phyloP scores from a whole-genome alignment of 169 alveolate genomes.

The Plasmodium yoelii region DNA sequence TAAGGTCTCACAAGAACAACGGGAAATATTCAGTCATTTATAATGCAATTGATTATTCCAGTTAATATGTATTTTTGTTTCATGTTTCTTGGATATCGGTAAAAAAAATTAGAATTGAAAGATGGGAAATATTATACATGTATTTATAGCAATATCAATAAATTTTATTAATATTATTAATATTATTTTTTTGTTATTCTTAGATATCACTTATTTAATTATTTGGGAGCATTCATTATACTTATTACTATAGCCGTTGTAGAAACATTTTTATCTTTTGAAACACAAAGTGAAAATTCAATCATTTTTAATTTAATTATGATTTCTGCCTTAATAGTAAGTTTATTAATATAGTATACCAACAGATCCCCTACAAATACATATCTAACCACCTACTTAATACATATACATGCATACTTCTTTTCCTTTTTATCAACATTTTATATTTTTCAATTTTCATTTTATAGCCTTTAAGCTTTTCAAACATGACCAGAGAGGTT shows the following conservation, averaged over 20 bases:
- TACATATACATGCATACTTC: neutral
- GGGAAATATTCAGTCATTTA: slow-evolving; percentile 65
- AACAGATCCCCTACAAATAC: neutral
- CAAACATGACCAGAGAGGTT: slow-evolving; percentile 71
- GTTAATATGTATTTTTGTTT: slow-evolving; percentile 61
- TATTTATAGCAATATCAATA: neutral
- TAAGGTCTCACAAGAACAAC: slow-evolving; percentile 68
- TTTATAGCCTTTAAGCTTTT: slow-evolving; percentile 54
- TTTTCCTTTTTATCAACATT: neutral
- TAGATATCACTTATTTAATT: slow-evolving; percentile 62
- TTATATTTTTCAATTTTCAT: neutral
- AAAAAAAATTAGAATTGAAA: neutral
- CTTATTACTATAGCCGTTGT: slow-evolving; percentile 52
- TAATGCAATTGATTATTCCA: slow-evolving; percentile 46
- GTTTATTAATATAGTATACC: neutral
- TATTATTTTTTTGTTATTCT: neutral
- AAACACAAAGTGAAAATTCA: slow-evolving; percentile 65
- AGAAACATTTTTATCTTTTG: slow-evolving; percentile 47
- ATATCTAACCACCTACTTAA: neutral
- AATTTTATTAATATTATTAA: neutral
- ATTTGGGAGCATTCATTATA: slow-evolving; percentile 35
- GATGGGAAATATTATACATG: neutral
- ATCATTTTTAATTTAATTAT: slow-evolving; percentile 47
- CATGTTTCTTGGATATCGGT: slow-evolving; percentile 44
- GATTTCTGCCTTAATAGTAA: slow-evolving; percentile 44